Evolutionary conservation across 116 monocot genomes (phyloP), one percentile per base, ranked within the genome.

Genomic region (Zostera marina): DNA sequence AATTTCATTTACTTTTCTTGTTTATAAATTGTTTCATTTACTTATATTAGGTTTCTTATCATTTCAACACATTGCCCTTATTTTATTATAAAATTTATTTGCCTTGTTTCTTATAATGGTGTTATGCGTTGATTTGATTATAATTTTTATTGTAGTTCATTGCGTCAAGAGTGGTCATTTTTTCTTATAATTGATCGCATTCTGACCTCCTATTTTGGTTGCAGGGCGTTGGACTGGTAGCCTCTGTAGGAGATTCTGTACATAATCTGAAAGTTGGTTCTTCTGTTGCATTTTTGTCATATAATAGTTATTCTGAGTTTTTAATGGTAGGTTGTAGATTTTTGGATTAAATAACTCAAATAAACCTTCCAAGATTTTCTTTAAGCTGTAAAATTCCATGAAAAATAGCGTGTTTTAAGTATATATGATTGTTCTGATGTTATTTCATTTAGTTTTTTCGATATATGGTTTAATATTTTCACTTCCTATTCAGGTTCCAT

Each of bases 221-320:
- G 39, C 79, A 98, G 90, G 98, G 72, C 62, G 90, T 98, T 5
- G 98, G 98, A 14, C 70, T 98, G 47, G 52, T 98, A 73, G 98
- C 86, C 17, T 77, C 80, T 47, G 76, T 90, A 42, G 98, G 98
- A 52, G 74, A 86, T 65, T 75, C 74, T 63, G 98, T 98, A 40
- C 68, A 79, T 13, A 43, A 58, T 49, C 52, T 98, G 43, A 87
- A 68, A 82, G 76, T 90, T 61, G 98, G 98, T 44, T 73, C 74
- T 12, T 83, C 98, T 75, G 98, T 83, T 59, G 98, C 98, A 54
- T 20, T 98, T 51, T 80, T 98, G 89, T 65, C 73, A 73, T 98
- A 75, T 81, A 90, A 86, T 54, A 63, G 76, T 60, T 98, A 98
- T 79, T 71, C 98, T 45, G 85, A 98, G 64, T 98, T 98, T 68